Conservation (phyloP, 257 asterid genomes). For the Solanum bukasovii region DNA sequence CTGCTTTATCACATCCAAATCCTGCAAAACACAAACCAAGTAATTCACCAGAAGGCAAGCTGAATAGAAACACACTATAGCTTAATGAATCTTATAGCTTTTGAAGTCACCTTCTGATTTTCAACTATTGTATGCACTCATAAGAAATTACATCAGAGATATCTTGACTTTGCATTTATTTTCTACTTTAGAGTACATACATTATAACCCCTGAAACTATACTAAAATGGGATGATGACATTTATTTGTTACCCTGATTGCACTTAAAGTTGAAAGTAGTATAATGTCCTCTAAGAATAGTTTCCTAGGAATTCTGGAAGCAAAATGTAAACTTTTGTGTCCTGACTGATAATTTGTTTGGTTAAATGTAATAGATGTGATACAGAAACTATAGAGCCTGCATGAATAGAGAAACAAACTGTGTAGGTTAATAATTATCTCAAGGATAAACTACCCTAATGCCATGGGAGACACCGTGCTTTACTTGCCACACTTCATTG, state of each 20-base stretch:
- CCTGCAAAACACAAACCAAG: constrained; percentile 25
- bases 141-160: background rate
- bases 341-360: background rate
- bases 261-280: background rate
- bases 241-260: background rate
- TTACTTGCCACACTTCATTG: background rate
- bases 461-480: background rate
- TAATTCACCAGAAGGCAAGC: background rate
- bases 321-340: background rate
- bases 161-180: background rate
- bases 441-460: background rate
- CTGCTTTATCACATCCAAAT: constrained; percentile 84
- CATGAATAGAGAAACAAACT: background rate
- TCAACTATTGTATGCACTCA: background rate
- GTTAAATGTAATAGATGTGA: background rate
- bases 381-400: background rate
- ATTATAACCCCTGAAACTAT: background rate
- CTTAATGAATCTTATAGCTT: background rate
- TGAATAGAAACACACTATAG: background rate
- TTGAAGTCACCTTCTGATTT: background rate
- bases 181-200: background rate
- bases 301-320: background rate
- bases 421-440: background rate
- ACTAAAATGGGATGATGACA: background rate
- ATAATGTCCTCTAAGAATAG: background rate